Percentiles rank a stretch among this genome's conserved stretches.
These are phyloP conservation scores for Rhodotorula glutinis DNA, from an alignment of 1,284 basidiomycete genomes.

Conservation along the genomic window DNA sequence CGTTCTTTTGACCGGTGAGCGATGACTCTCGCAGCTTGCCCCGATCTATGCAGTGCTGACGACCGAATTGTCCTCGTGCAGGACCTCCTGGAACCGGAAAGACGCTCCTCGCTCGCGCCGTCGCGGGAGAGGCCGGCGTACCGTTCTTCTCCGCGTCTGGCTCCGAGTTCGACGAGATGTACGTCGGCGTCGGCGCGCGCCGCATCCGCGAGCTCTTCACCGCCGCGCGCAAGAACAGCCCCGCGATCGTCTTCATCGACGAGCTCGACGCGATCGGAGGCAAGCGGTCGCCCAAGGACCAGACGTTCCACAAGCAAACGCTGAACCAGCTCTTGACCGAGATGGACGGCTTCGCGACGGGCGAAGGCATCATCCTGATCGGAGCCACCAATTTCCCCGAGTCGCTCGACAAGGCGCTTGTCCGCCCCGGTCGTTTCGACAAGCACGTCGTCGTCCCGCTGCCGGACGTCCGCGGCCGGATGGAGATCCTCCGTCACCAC, in stretches of 20 bases:
- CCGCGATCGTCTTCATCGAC: constrained; percentile 93
- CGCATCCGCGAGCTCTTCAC: constrained; percentile 94
- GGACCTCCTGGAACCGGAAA: constrained; percentile 77
- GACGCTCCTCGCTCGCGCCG: constrained; percentile 90
- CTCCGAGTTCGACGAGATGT: constrained; percentile 85
- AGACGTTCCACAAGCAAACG: constrained; percentile 80
- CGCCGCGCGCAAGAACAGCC: constrained; percentile 88
- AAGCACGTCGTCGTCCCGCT: constrained; percentile 82
- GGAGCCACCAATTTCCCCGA: constrained; percentile 95
- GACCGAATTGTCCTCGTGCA: constrained; percentile 19
- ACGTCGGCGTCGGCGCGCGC: constrained; percentile 92
- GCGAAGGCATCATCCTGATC: constrained; percentile 87
- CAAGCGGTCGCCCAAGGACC: constrained; percentile 82
- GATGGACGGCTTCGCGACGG: constrained; percentile 89
- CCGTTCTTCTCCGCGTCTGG: constrained; percentile 71
- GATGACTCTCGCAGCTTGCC: constrained; percentile 42
- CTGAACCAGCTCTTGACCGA: constrained; percentile 91
- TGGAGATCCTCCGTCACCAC: constrained; percentile 84
- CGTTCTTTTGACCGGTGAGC: constrained; percentile 80
- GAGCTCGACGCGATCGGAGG: constrained; percentile 90
- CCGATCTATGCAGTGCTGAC: constrained; percentile 31
- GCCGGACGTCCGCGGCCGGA: constrained; percentile 75
- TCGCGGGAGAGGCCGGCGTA: constrained; percentile 95
- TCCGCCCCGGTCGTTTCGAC: constrained; percentile 91
- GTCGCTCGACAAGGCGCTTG: constrained; percentile 74